These are phyloP conservation scores for Fusarium sacchari DNA, from an alignment of 2,329 filamentous ascomycete genomes.

Conservation along the genomic window DNA sequence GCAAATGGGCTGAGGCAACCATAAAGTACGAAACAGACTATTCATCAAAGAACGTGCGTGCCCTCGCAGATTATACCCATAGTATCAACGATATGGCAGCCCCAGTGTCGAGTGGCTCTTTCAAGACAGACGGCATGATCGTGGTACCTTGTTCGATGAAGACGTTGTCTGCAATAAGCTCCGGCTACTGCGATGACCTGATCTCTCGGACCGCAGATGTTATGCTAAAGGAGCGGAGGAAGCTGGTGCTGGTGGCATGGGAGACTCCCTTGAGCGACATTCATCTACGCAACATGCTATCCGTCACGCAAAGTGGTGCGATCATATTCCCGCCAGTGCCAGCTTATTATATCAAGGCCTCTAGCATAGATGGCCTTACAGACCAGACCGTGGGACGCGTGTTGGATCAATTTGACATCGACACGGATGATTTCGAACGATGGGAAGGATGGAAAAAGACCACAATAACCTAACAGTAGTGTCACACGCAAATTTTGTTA, in stretches of 20 bases:
- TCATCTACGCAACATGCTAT: constrained; percentile 10
- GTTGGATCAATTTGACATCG: constrained; percentile 3
- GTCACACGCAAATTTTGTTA: too few relatives aligned
- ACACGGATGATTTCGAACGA: background rate
- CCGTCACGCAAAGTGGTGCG: background rate
- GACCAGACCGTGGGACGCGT: constrained; percentile 10
- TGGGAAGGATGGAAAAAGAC: background rate
- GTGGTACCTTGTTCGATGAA: constrained; percentile 17
- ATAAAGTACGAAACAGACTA: constrained; percentile 58
- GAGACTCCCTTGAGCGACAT: constrained; percentile 12
- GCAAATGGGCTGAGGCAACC: constrained; percentile 59
- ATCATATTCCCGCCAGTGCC: background rate
- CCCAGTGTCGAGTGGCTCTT: constrained; percentile 6
- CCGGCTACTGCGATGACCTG: background rate
- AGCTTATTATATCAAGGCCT: background rate
- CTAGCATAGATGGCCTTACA: background rate
- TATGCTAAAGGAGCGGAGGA: constrained; percentile 6
- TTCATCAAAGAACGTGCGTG: constrained; percentile 47
- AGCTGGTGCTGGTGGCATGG: background rate
- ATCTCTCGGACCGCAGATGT: constrained; percentile 13
- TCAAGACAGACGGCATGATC: constrained; percentile 11
- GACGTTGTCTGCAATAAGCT: background rate
- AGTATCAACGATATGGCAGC: constrained; percentile 56
- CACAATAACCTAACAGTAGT: too few relatives aligned
- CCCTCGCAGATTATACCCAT: constrained; percentile 52